These are phyloP conservation scores for Juglanconis oblonga DNA, from an alignment of 2,329 filamentous ascomycete genomes.

Conservation along the genomic window DNA sequence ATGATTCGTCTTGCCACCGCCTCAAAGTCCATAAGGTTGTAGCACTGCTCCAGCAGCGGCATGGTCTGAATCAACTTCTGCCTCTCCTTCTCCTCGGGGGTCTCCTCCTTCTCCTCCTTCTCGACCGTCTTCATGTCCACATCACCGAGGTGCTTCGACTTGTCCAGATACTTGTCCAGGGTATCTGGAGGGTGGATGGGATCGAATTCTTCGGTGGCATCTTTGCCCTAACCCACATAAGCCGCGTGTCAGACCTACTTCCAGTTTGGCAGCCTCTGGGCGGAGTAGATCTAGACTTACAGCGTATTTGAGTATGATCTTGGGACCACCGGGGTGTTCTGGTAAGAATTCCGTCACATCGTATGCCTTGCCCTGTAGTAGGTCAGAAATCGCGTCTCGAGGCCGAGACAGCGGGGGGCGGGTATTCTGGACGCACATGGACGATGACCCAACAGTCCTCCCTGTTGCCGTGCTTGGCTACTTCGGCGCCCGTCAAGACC, in stretches of 20 bases:
- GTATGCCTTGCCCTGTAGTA: conserved; percentile 69
- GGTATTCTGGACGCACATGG: conserved; percentile 51
- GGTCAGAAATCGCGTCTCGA: neutral
- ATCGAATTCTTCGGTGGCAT: conserved; percentile 88
- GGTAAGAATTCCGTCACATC: conserved; percentile 89
- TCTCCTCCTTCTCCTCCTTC: conserved; percentile 64
- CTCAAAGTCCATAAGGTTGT: conserved; percentile 95
- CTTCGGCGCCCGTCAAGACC: conserved; percentile 49
- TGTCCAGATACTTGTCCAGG: conserved; percentile 77
- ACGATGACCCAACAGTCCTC: conserved; percentile 92
- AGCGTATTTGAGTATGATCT: conserved; percentile 95
- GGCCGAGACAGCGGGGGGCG: neutral
- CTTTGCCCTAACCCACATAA: conserved; percentile 61
- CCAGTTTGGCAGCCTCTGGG: no score
- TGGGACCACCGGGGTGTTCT: conserved; percentile 86
- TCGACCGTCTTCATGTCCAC: conserved; percentile 79
- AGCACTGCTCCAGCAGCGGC: conserved; percentile 82
- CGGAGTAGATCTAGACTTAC: conserved; percentile 32
- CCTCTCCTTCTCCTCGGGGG: conserved; percentile 59
- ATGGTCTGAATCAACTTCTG: conserved; percentile 71
- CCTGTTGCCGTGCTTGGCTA: conserved; percentile 70
- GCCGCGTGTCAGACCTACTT: no score
- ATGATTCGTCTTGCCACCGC: conserved; percentile 84
- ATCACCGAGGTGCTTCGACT: conserved; percentile 81
- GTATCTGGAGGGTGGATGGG: conserved; percentile 88